Conservation (phyloP, 208 protist genomes). For the Leishmania lainsoni region DNA sequence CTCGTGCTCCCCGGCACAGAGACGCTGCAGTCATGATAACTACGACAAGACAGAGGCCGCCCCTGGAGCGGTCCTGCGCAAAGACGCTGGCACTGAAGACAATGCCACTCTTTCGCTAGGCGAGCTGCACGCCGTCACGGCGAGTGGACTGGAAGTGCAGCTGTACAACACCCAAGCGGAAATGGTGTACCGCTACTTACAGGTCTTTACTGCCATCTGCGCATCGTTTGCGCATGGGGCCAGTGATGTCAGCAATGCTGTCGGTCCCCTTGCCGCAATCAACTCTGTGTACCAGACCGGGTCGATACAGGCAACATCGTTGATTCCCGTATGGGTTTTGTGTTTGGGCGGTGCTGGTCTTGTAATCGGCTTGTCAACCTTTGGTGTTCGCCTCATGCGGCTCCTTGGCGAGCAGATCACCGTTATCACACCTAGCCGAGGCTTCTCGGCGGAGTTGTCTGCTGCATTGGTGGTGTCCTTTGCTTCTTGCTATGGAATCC, state of each 20-base stretch:
- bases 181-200: conserved; percentile 80
- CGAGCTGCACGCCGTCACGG: conserved; percentile 4
- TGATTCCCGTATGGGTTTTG: conserved; percentile 74
- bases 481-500: conserved; percentile 75
- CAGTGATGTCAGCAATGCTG: conserved; percentile 85
- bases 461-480: conserved; percentile 79
- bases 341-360: conserved; percentile 71
- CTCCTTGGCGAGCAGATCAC: conserved; percentile 79
- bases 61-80: conserved; percentile 35
- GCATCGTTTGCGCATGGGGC: conserved; percentile 88
- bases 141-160: conserved; percentile 53
- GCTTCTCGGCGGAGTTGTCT: conserved; percentile 79
- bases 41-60: conserved; percentile 19
- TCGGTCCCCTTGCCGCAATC: conserved; percentile 80
- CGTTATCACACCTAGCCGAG: conserved; percentile 73
- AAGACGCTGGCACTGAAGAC: conserved; percentile 25
- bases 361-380: conserved; percentile 71
- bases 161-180: conserved; percentile 58
- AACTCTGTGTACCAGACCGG: conserved; percentile 65
- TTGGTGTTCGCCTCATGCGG: conserved; percentile 72
- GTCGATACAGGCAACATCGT: conserved; percentile 30
- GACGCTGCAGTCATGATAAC: not conserved
- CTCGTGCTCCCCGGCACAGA: not conserved
- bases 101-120: conserved; percentile 8
- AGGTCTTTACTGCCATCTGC: conserved; percentile 83